Evolutionary conservation across 257 asterid genomes (phyloP).

Genomic region (Nemophila menziesii): DNA sequence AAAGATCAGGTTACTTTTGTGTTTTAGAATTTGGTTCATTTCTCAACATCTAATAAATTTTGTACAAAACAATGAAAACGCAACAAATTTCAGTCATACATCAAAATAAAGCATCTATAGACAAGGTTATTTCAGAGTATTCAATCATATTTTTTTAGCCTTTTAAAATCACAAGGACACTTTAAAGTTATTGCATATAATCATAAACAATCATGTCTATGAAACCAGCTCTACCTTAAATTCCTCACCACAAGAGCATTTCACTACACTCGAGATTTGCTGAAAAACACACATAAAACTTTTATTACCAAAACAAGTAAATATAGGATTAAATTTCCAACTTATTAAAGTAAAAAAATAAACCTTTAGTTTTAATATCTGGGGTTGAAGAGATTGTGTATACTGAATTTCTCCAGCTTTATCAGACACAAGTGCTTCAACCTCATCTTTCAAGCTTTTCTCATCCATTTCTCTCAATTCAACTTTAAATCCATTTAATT

Average conservation of each 20-base stretch:
- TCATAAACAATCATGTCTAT: constrained; percentile 15
- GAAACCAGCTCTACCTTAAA: constrained; percentile 34
- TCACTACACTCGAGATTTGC: constrained; percentile 44
- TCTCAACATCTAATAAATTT: too few species aligned
- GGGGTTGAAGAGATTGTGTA: constrained; percentile 60
- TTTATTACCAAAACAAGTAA: not conserved
- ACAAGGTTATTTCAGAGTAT: too few species aligned
- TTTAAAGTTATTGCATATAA: not conserved
- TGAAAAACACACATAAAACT: constrained; percentile 16
- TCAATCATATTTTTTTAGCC: too few species aligned
- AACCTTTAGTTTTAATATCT: constrained; percentile 59
- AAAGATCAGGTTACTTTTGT: too few species aligned
- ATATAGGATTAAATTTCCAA: not conserved
- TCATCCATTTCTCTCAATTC: constrained; percentile 49
- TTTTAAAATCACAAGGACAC: not conserved
- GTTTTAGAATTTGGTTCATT: too few species aligned
- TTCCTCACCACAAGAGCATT: constrained; percentile 67
- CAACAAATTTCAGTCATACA: too few species aligned
- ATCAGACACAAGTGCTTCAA: constrained; percentile 56
- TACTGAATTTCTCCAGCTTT: constrained; percentile 63
- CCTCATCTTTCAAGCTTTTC: constrained; percentile 53
- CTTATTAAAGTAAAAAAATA: constrained; percentile 5
- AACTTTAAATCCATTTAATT: constrained; percentile 48
- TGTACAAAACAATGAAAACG: too few species aligned
- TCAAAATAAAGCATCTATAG: too few species aligned